Evolutionary conservation across 768 basidiomycete genomes (phyloP), one percentile per base, ranked within the genome.

Genomic region (Cytidiella melzeri): DNA sequence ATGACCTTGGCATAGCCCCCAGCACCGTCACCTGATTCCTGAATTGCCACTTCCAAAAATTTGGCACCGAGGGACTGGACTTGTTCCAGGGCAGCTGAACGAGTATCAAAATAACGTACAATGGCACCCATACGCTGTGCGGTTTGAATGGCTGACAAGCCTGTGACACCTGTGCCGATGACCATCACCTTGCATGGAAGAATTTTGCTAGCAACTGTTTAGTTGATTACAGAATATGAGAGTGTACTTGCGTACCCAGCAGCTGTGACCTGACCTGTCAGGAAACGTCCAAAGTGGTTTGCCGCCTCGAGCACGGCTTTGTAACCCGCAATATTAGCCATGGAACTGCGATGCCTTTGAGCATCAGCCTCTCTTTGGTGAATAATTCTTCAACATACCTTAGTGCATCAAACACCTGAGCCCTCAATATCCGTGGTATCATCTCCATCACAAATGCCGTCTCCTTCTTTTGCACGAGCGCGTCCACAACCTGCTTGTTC

Each of bases 301-400:
- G 89, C 87, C 25, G 91, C 91, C 65, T 93, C 91, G 61, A 93
- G 65, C 41, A 93, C 89, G 36, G 91, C 91, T 64, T 93, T 91
- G 66, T 93, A 93, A 11, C 91, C 91, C n/a, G 89, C 79, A 37
- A 91, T 92, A 61, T 92, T 93, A n/a, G 86, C 83, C 91, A 93
- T 93, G 21, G 89, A 92, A 59, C 91, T 91, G 28, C 10, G 12
- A 5, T 20, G 25, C n/a, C 34, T 13, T 15, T 20, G 3, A 25
- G 11, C 5, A 24, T 26, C 24, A 13, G 40, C 24, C 26, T 24
- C n/a, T n/a, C n/a, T n/a, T n/a, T n/a, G n/a, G n/a, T 34, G 41
- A 36, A 23, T 38, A 15, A 3, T 26, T 19, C 15, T 13, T 25
- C 28, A 18, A 48, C 64, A 55, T 47, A 86, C 88, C 87, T 91